Percentiles rank a stretch among this genome's conserved stretches.
Evolutionary conservation across 2,329 filamentous ascomycete species (phyloP).

Genomic region (Colletotrichum cordylinicola): DNA sequence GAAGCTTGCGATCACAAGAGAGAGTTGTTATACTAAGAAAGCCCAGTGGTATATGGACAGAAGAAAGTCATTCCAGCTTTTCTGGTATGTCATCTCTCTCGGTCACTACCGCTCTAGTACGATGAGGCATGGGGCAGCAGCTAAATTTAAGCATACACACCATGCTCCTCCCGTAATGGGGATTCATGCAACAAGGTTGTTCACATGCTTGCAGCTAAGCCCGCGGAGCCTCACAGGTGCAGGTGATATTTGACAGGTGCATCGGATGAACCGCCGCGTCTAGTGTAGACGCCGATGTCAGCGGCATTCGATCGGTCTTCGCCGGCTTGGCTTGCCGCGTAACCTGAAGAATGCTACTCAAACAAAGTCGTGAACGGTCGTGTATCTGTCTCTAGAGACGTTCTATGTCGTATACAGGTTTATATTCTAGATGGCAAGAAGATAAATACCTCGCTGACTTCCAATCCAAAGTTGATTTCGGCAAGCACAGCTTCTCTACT

Average conservation of each 20-base stretch:
- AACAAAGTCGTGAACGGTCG: neutral
- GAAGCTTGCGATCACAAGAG: neutral
- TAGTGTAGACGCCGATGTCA: neutral
- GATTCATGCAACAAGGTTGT: neutral
- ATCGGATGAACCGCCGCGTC: neutral
- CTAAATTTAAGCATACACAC: neutral
- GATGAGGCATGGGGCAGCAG: neutral
- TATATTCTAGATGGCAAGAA: fast-evolving
- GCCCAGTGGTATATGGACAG: neutral
- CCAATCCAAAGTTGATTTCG: neutral
- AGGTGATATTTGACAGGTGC: neutral
- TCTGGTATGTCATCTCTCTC: neutral
- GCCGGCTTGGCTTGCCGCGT: neutral
- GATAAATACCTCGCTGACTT: neutral
- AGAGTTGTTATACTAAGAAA: neutral
- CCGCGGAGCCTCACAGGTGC: neutral
- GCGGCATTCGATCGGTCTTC: neutral
- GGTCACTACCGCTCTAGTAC: neutral
- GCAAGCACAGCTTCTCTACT: neutral
- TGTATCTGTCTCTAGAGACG: neutral
- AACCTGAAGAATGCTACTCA: neutral
- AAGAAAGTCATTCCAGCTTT: neutral
- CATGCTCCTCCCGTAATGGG: neutral
- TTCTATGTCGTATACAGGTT: neutral
- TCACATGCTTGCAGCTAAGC: neutral